Percentiles rank a stretch among this genome's conserved stretches.
phyloP scores from a whole-genome alignment of 2,329 filamentous ascomycete species.

The Diaporthe aspalathi region DNA sequence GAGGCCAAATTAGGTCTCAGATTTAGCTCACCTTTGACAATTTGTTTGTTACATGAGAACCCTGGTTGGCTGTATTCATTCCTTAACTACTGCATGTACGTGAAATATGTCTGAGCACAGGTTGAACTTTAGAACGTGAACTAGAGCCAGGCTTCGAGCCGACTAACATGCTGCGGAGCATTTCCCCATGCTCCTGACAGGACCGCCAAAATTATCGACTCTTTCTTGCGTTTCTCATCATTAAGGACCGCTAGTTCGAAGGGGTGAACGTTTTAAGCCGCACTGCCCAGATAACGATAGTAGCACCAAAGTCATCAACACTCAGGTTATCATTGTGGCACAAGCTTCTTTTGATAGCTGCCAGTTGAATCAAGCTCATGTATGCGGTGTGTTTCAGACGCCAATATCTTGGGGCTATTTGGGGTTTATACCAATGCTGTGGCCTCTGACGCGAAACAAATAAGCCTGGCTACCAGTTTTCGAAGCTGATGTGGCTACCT shows the following conservation, averaged over 20 bases:
- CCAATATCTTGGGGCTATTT: neutral
- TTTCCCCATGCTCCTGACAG: neutral
- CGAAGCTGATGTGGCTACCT: neutral
- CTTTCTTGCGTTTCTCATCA: no score
- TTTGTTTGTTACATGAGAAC: neutral
- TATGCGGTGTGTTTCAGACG: neutral
- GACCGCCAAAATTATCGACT: no score
- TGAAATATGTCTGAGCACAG: conserved; percentile 11
- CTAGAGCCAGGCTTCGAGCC: neutral
- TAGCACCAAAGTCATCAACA: neutral
- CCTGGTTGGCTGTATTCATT: neutral
- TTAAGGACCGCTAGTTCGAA: neutral
- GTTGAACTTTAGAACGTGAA: neutral
- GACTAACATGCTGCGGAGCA: no score
- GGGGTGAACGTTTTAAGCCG: neutral
- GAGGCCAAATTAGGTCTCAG: conserved; percentile 1
- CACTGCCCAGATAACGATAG: no score
- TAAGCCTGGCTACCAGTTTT: neutral
- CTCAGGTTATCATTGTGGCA: neutral
- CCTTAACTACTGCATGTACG: neutral
- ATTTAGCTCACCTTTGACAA: neutral
- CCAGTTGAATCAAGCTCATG: neutral
- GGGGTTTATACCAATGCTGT: neutral
- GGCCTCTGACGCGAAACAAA: conserved; percentile 11
- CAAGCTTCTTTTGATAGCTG: conserved; percentile 6